Conservation (phyloP, 371 early-diverging fungal genomes). For the Zychaea mexicana region DNA sequence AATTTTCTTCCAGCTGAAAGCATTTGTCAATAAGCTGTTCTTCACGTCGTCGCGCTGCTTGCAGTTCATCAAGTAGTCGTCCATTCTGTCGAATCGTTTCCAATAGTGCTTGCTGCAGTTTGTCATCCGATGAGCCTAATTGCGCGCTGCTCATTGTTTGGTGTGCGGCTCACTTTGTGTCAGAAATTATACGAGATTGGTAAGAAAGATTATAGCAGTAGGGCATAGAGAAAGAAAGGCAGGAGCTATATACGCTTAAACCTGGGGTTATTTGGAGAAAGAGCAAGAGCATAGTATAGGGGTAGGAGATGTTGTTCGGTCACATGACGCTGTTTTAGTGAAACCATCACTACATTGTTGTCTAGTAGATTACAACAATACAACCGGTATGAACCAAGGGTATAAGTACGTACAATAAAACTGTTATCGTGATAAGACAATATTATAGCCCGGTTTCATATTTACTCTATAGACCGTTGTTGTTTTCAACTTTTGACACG, state of each 20-base stretch:
- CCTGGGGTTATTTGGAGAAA: too few species aligned
- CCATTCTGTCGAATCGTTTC: neutral
- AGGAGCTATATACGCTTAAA: neutral
- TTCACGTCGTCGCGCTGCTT: constrained; percentile 1
- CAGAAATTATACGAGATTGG: too few species aligned
- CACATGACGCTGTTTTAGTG: neutral
- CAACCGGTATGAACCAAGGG: too few species aligned
- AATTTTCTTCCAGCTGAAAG: neutral
- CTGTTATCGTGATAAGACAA: neutral
- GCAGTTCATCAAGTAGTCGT: neutral
- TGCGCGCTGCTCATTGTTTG: neutral
- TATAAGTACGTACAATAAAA: too few species aligned
- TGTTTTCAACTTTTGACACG: neutral
- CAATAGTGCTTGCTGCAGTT: neutral
- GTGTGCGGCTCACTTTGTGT: too few species aligned
- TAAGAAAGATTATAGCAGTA: too few species aligned
- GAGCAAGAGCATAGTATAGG: too few species aligned
- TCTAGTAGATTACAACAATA: too few species aligned
- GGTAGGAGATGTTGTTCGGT: too few species aligned
- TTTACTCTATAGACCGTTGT: neutral
- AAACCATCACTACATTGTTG: too few species aligned
- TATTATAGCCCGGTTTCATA: neutral
- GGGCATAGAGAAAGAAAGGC: neutral
- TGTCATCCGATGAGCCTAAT: neutral
- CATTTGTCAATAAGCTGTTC: neutral